Evolutionary conservation across 441 rosid species (phyloP).

Genomic region (Sinapis alba): DNA sequence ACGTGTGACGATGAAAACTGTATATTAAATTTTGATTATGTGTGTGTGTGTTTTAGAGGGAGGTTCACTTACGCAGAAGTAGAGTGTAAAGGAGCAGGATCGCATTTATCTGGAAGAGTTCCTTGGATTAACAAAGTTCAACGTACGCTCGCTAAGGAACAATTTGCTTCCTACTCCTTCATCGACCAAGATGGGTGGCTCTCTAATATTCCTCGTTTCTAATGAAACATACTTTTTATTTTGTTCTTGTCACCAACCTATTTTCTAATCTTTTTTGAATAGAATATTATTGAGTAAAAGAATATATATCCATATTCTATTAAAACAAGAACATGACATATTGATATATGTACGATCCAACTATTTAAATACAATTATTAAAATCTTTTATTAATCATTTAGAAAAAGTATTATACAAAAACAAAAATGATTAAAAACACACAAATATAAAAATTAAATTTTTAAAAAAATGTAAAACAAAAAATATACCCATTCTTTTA

Average conservation of each 20-base stretch:
- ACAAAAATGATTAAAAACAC: too few species aligned
- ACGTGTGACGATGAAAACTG: too few species aligned
- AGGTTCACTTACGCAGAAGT: conserved; percentile 45
- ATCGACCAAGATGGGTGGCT: conserved; percentile 48
- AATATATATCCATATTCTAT: too few species aligned
- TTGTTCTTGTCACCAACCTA: neutral
- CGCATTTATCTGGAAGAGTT: conserved; percentile 36
- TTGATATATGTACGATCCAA: too few species aligned
- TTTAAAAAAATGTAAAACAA: too few species aligned
- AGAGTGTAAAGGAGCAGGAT: conserved; percentile 45
- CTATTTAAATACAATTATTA: too few species aligned
- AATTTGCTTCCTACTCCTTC: conserved; percentile 36
- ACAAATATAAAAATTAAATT: too few species aligned
- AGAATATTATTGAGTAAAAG: neutral
- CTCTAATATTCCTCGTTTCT: conserved; percentile 31
- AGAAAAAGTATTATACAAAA: too few species aligned
- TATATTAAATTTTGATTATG: neutral
- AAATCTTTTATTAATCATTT: too few species aligned
- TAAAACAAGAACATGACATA: too few species aligned
- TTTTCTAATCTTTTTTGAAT: neutral
- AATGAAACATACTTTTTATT: neutral
- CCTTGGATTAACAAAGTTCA: conserved; percentile 43
- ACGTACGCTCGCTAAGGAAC: neutral
- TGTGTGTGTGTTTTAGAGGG: conserved; percentile 12
- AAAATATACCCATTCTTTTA: too few species aligned